These are phyloP conservation scores for Wickerhamomyces alni DNA, from an alignment of 805 yeast species.

Conservation along the genomic window DNA sequence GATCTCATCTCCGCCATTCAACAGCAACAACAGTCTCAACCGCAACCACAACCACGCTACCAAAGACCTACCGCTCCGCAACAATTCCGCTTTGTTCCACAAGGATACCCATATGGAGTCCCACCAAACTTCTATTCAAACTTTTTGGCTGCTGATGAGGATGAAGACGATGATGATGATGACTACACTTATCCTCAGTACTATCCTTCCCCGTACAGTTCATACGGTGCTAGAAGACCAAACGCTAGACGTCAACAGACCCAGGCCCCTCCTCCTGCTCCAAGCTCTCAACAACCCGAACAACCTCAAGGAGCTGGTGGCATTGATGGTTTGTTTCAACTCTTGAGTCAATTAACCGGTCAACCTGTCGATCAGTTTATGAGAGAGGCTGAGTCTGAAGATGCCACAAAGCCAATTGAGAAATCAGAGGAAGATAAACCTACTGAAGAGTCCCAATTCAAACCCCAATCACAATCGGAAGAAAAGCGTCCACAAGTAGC, in stretches of 20 bases:
- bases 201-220: not conserved
- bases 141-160: not conserved
- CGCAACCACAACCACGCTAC: not conserved
- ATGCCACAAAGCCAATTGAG: not conserved
- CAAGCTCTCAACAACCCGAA: too few species aligned
- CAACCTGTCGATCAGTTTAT: not conserved
- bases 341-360: not conserved
- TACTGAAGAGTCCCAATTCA: too few species aligned
- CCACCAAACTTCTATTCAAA: too few species aligned
- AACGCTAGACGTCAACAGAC: not conserved
- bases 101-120: not conserved
- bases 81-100: not conserved
- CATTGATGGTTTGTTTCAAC: not conserved
- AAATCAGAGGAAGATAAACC: not conserved
- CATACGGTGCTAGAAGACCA: not conserved
- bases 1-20: not conserved
- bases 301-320: too few species aligned
- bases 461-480: not conserved
- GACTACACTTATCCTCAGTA: not conserved
- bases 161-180: slow-evolving; percentile 1
- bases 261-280: not conserved
- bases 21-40: not conserved
- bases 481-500: not conserved
- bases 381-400: not conserved
- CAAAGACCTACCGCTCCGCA: not conserved